Percentiles rank a stretch among this genome's conserved stretches.
Conservation (phyloP, 345 rosid genomes). For the Mercurialis annua region DNA sequence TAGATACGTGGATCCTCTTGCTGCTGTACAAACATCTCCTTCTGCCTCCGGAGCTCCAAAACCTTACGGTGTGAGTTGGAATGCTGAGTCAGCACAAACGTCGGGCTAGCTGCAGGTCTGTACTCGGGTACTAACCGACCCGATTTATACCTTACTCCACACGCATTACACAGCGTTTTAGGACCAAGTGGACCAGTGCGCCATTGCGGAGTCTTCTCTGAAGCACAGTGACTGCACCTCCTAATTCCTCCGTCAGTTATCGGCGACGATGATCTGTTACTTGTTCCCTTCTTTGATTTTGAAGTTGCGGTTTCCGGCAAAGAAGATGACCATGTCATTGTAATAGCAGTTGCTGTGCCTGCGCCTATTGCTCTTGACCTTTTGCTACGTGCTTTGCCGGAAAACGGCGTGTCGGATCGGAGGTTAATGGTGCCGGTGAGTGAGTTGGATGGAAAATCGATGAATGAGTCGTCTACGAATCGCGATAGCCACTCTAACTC, state of each 20-base stretch:
- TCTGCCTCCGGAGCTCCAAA: slow-evolving; percentile 72
- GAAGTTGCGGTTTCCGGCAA: slow-evolving; percentile 23
- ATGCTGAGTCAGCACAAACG: slow-evolving; percentile 71
- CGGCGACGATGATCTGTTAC: slow-evolving; percentile 15
- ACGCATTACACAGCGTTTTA: slow-evolving; percentile 70
- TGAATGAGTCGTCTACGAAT: slow-evolving; percentile 72
- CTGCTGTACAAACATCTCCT: slow-evolving; percentile 41
- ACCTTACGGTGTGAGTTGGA: slow-evolving; percentile 87
- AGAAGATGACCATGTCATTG: slow-evolving; percentile 30
- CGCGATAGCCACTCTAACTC: slow-evolving; percentile 82
- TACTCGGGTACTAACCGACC: slow-evolving; percentile 82
- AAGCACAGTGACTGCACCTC: slow-evolving; percentile 72
- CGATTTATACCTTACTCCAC: slow-evolving; percentile 80
- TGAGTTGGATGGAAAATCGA: slow-evolving; percentile 48
- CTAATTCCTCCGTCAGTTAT: slow-evolving; percentile 41
- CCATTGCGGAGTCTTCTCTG: slow-evolving; percentile 90
- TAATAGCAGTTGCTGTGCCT: too few relatives aligned
- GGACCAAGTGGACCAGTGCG: slow-evolving; percentile 81
- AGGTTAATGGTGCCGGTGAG: slow-evolving; percentile 31
- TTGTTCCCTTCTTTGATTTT: slow-evolving; percentile 37
- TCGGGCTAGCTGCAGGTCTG: slow-evolving; percentile 79
- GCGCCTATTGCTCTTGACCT: slow-evolving; percentile 45
- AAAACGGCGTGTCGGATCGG: slow-evolving; percentile 33
- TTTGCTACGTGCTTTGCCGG: slow-evolving; percentile 44
- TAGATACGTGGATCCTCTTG: slow-evolving; percentile 27